Base-by-base conservation (phyloP, 805 yeast species). In the Candida dendrica region DNA sequence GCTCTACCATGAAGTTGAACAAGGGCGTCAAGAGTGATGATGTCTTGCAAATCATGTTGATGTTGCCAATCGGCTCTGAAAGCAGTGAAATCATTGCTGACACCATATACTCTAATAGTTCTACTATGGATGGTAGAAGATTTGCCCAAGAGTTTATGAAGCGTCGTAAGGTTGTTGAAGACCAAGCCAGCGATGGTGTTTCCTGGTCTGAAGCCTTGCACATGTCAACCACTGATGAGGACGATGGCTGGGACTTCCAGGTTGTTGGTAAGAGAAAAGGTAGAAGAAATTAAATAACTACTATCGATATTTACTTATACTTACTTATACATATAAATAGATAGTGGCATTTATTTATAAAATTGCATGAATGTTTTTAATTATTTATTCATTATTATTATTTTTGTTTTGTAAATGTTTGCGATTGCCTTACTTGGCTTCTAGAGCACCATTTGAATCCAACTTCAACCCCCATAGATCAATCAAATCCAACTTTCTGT, bases 101-200 rank as follows among this genome's bases (percentile, higher is more conserved):
- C 56, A 87, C 96, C 11, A 79, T 91, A 44, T 89, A 88, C 65
- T 80, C 93, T 20, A 84, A 88, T 46, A 84, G 95, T 34, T 75
- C 90, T 3, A 83, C 90, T 1, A 81, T 91, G 84, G 96, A 93
- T 60, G 98, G 98, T 19, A 80, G 96, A 58, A 74, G 95, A 50
- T 91, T 90, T 68, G 96, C 98, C 0, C 76, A 74, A 43, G 98
- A 93, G 57, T 93, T 93, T 60, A 70, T 83, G 58, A 84, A 81
- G 63, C 79, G 84, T 58, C 81, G 93, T 56, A 74, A 72, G 46
- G 72, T 68, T 39, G 90, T 87, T 43, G 97, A 89, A 53, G 73
- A 57, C 33, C 61, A 63, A 24, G 61, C 65, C 26, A 61, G 62
- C 38, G 72, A 75, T 44, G 71, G 75, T 8, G 69, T 76, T 49